Conservation (phyloP, 2,329 filamentous ascomycete species). For the Spiromastix sp. region DNA sequence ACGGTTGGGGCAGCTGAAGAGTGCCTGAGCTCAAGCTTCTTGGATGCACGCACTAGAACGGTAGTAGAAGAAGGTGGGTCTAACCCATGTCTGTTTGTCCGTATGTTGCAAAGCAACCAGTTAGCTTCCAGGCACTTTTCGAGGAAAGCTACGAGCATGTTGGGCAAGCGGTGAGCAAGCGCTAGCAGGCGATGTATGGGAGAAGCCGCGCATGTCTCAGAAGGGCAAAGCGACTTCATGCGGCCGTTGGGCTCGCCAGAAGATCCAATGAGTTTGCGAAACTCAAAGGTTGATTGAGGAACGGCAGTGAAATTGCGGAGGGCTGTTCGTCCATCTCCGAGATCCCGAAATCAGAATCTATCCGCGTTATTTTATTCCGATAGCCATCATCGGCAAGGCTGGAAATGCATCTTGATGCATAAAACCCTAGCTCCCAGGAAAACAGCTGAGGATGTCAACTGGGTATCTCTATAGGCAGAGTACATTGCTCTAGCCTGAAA, state of each 20-base stretch:
- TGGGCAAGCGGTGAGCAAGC: slow-evolving; percentile 11
- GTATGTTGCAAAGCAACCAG: slow-evolving; percentile 7
- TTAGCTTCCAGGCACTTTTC: slow-evolving; percentile 8
- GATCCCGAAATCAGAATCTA: slow-evolving; percentile 1
- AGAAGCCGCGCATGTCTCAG: slow-evolving; percentile 9
- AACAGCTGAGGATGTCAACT: background rate
- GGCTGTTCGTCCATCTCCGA: background rate
- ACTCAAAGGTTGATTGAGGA: too few relatives aligned
- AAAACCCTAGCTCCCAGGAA: slow-evolving; percentile 3
- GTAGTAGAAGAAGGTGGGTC: slow-evolving; percentile 3
- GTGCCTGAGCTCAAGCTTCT: too few relatives aligned
- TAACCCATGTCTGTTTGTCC: slow-evolving; percentile 11
- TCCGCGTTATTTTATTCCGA: slow-evolving; percentile 5
- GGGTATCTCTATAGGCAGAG: background rate
- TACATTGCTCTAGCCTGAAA: slow-evolving; percentile 4
- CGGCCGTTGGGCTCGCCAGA: too few relatives aligned
- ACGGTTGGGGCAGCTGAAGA: too few relatives aligned
- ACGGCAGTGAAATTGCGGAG: too few relatives aligned
- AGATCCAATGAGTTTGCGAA: too few relatives aligned
- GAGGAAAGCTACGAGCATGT: slow-evolving; percentile 9
- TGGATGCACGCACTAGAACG: too few relatives aligned
- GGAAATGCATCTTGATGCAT: background rate
- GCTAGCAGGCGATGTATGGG: slow-evolving; percentile 5
- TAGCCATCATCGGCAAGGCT: slow-evolving; percentile 1
- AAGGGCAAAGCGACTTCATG: too few relatives aligned